Evolutionary conservation across 1,284 basidiomycete species (phyloP).

Genomic region (Sparassis latifolia): DNA sequence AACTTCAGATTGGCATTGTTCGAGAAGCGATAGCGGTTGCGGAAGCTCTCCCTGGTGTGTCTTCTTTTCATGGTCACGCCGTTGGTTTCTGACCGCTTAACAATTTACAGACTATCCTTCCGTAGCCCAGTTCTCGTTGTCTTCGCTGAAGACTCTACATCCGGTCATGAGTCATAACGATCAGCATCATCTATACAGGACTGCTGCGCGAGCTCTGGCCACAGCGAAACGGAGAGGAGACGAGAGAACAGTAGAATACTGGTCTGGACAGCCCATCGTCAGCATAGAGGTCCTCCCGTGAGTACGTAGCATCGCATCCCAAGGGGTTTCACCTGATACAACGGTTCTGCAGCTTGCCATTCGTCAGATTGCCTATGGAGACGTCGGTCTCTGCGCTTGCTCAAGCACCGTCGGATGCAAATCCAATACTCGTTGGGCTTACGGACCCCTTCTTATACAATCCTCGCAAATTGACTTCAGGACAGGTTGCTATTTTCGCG

Average conservation of each 20-base stretch:
- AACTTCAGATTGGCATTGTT: constrained; percentile 86
- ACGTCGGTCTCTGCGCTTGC: constrained; percentile 56
- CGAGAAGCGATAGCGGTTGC: constrained; percentile 88
- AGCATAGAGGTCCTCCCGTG: constrained; percentile 77
- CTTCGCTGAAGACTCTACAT: constrained; percentile 68
- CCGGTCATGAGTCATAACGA: constrained; percentile 61
- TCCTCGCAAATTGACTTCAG: constrained; percentile 56
- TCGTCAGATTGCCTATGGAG: constrained; percentile 68
- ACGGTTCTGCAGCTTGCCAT: constrained; percentile 49
- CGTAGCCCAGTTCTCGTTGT: constrained; percentile 73
- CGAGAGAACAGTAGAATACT: constrained; percentile 66
- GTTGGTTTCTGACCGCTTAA: not conserved
- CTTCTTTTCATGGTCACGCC: not conserved
- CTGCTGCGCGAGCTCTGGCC: constrained; percentile 60
- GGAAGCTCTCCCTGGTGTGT: constrained; percentile 81
- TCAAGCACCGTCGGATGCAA: constrained; percentile 32
- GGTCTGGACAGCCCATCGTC: constrained; percentile 75
- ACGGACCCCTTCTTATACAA: constrained; percentile 87
- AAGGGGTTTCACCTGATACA: not conserved
- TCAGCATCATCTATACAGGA: constrained; percentile 72
- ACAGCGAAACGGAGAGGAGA: constrained; percentile 76
- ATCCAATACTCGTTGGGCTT: constrained; percentile 45
- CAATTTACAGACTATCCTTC: constrained; percentile 56
- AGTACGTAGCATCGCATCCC: constrained; percentile 17
- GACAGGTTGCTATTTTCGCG: constrained; percentile 42